phyloP scores from a whole-genome alignment of 768 basidiomycete species.

The Mrakia gelida region DNA sequence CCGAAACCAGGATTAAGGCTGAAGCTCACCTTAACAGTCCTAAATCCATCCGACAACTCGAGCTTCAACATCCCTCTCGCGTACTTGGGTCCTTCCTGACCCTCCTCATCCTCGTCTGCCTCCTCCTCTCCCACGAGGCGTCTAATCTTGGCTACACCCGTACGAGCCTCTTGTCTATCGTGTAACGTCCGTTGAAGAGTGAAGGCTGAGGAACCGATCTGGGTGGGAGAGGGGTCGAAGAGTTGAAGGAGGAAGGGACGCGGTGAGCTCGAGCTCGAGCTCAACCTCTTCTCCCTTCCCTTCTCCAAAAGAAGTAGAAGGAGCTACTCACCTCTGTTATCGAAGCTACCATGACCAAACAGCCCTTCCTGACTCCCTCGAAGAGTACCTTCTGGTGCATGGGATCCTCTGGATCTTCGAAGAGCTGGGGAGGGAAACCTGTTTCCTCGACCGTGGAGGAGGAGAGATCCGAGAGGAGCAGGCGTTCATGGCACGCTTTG shows the following conservation, averaged over 20 bases:
- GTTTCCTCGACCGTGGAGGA: conserved; percentile 19
- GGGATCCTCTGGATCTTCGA: neutral
- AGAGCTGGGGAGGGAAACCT: conserved; percentile 13
- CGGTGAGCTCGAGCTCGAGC: neutral
- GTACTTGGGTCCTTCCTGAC: conserved; percentile 10
- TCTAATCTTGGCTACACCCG: conserved; percentile 23
- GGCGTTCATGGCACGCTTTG: neutral
- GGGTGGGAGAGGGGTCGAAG: neutral
- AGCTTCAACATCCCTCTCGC: conserved; percentile 30
- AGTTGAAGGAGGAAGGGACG: neutral
- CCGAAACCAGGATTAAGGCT: too few species aligned
- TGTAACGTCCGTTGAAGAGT: conserved; percentile 19
- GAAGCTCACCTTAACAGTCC: conserved; percentile 7
- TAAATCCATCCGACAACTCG: conserved; percentile 24
- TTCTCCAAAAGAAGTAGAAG: neutral
- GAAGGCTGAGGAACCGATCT: conserved; percentile 30
- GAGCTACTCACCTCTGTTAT: conserved; percentile 26
- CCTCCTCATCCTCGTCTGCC: conserved; percentile 17
- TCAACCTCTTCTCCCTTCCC: neutral
- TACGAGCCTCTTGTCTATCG: conserved; percentile 22
- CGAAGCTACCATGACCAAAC: conserved; percentile 23
- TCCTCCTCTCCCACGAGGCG: conserved; percentile 21
- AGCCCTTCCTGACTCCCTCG: conserved; percentile 1
- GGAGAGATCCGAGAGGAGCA: conserved; percentile 21
- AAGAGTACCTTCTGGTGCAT: conserved; percentile 13